Conservation (phyloP, 2,329 filamentous ascomycete species). For the Aspergillus cejpii region DNA sequence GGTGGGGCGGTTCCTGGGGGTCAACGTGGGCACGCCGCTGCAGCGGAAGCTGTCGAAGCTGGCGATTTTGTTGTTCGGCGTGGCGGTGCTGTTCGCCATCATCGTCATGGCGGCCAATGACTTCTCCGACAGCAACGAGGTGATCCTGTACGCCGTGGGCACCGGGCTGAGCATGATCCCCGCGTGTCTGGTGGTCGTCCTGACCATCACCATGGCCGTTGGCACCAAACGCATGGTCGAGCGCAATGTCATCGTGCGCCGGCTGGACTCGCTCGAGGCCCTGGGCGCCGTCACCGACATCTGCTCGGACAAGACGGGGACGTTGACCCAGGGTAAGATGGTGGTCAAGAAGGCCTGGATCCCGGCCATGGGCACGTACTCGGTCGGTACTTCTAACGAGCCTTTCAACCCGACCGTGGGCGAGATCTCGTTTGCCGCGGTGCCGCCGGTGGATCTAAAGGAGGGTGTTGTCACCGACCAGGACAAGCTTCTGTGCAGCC, state of each 20-base stretch:
- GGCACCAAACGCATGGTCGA: constrained; percentile 55
- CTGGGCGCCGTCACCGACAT: constrained; percentile 57
- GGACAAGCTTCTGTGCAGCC: constrained; percentile 43
- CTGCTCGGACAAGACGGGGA: constrained; percentile 55
- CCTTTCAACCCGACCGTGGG: constrained; percentile 54
- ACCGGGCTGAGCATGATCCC: constrained; percentile 57
- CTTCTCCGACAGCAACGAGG: constrained; percentile 50
- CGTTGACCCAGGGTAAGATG: constrained; percentile 59
- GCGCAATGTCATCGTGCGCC: constrained; percentile 53
- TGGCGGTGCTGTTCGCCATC: constrained; percentile 62
- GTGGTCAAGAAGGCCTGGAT: constrained; percentile 56
- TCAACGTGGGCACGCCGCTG: constrained; percentile 63
- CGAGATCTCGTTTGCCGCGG: constrained; percentile 39
- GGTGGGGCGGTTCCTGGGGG: constrained; percentile 58
- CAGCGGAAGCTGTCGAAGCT: constrained; percentile 62
- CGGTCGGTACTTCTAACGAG: constrained; percentile 50
- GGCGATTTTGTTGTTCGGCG: constrained; percentile 59
- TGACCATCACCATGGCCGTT: constrained; percentile 62
- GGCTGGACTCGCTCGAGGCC: constrained; percentile 52
- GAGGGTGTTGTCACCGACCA: constrained; percentile 31
- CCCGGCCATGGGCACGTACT: constrained; percentile 52
- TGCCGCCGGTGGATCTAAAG: constrained; percentile 32
- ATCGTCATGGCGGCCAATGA: constrained; percentile 61
- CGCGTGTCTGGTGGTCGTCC: constrained; percentile 56
- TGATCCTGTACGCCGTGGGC: constrained; percentile 60